Evolutionary conservation across 306 rosid species (phyloP), one percentile per base, ranked within the genome.

Genomic region (Prunus davidiana): DNA sequence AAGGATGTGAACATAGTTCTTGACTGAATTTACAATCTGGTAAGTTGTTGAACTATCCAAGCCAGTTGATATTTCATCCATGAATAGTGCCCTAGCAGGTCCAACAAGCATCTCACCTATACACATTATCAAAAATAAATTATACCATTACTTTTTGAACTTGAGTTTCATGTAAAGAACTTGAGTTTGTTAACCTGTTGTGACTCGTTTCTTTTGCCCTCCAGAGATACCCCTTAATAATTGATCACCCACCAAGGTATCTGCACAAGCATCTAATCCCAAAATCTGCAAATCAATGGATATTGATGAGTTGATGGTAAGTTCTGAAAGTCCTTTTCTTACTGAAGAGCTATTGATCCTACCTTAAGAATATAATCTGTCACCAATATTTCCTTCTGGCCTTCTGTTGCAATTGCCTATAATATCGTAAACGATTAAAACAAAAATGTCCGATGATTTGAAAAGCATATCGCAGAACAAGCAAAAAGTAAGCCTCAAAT

Each of bases 41-140:
- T 74, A 80, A 32, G 92, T 86, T 38, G 92, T 88, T 13, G 88
- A 88, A 60, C 88, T 82, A 74, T 88, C 92, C 82, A 88, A 78
- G 14, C 89, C 89, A 62, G 89, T 86, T 0, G 92, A 88, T 79
- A 88, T 88, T 72, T 86, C 92, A 54, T 88, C 92, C 92, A 88
- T 86, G 80, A 88, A 86, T 24, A 88, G 43, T 32, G 86, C 89
- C 45, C 64, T 88, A 25, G 82, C 30, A 60, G 89, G 88, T 79
- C 92, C 92, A 68, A 88, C 92, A 11, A 88, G 52, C 86, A 86
- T 83, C 64, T 88, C 92, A 47, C 89, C 92, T 86, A 38, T 15
- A 66, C 0, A 18, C 1, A 64, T 49, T 3, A 63, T 47, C 43
- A 38, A 30, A 50, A 47, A 28, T 7, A 28, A 60, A 32, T 51